These are phyloP conservation scores for Coemansia sp. DNA, from an alignment of 192 early-diverging fungal species.

Conservation along the genomic window DNA sequence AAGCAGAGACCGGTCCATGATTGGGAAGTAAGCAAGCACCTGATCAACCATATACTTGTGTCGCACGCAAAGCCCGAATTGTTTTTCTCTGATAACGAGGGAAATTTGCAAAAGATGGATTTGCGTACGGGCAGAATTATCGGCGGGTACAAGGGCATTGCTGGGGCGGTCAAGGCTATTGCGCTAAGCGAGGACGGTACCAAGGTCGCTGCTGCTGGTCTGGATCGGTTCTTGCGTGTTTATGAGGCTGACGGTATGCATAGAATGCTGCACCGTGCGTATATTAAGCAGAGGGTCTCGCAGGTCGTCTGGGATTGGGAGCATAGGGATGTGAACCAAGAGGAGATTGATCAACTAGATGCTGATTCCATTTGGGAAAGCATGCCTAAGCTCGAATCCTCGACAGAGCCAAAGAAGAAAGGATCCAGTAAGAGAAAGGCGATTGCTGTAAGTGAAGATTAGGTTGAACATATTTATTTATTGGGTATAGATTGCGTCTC, in stretches of 20 bases:
- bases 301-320: conserved; percentile 67
- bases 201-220: conserved; percentile 64
- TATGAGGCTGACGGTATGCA: conserved; percentile 63
- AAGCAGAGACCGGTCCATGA: conserved; percentile 70
- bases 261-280: conserved; percentile 65
- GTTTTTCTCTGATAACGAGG: conserved; percentile 67
- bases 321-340: conserved; percentile 31
- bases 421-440: conserved; percentile 18
- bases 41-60: conserved; percentile 59
- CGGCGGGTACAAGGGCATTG: conserved; percentile 66
- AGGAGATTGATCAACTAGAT: conserved; percentile 56
- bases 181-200: conserved; percentile 60
- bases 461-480: background rate
- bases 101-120: conserved; percentile 64
- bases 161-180: conserved; percentile 48
- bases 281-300: conserved; percentile 77
- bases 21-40: conserved; percentile 70
- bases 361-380: conserved; percentile 71
- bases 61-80: conserved; percentile 60
- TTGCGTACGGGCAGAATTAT: conserved; percentile 60
- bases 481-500: background rate
- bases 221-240: conserved; percentile 80
- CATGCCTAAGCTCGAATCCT: conserved; percentile 38
- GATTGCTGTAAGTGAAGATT: background rate
- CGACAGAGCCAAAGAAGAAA: background rate